phyloP scores from a whole-genome alignment of 2,329 filamentous ascomycete genomes.

The Penicillium sp. region DNA sequence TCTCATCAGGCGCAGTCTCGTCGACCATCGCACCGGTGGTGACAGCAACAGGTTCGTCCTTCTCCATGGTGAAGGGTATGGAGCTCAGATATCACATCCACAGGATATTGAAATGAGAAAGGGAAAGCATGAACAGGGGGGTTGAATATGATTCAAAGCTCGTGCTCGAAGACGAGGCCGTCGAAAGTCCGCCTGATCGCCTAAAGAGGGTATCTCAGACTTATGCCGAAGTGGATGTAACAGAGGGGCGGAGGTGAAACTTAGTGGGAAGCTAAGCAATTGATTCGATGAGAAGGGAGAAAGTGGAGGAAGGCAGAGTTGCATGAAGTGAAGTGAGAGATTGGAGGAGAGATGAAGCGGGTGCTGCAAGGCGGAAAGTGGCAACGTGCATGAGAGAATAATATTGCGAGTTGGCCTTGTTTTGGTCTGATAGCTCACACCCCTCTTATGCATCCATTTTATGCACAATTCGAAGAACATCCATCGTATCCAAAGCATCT shows the following conservation, averaged over 20 bases:
- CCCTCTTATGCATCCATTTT: not conserved
- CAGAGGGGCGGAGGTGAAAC: not conserved
- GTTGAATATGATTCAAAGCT: not conserved
- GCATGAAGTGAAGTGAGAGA: not conserved
- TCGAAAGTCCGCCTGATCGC: constrained; percentile 18
- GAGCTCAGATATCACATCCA: not conserved
- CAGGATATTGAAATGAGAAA: not conserved
- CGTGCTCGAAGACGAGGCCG: constrained; percentile 1
- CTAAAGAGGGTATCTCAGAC: constrained; percentile 10
- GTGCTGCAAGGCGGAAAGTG: not conserved
- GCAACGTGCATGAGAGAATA: not conserved
- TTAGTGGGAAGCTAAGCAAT: not conserved
- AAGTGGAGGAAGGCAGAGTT: not conserved
- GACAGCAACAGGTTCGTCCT: constrained; percentile 24
- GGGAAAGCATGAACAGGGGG: not conserved
- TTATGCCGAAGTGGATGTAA: constrained; percentile 13
- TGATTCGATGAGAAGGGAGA: not conserved
- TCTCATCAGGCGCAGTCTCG: constrained; percentile 26
- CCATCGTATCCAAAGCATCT: not conserved
- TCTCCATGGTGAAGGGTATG: constrained; percentile 17
- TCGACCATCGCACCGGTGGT: constrained; percentile 21
- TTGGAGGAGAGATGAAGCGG: not conserved
- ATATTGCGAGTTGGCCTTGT: not conserved
- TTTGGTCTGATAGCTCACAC: not conserved
- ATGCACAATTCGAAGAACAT: not conserved